Conservation (phyloP, 176 grass and related monocot genomes). For the Triticum monococcum region DNA sequence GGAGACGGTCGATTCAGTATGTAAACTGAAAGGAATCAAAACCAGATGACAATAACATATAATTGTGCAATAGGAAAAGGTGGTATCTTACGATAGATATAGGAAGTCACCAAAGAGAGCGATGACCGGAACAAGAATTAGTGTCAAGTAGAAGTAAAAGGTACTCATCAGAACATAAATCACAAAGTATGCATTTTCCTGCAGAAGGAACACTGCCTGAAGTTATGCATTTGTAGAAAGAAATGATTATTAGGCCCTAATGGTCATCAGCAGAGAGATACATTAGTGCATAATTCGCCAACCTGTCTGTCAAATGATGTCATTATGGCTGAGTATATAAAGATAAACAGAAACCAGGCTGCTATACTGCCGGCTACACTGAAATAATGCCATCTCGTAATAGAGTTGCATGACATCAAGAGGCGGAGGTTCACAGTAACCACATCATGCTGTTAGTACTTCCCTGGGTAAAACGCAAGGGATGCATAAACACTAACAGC, state of each 20-base stretch:
- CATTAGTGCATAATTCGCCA: slow-evolving; percentile 15
- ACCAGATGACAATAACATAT: background rate
- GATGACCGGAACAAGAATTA: slow-evolving; percentile 83
- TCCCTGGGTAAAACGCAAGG: slow-evolving; percentile 6
- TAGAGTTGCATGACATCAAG: slow-evolving; percentile 88
- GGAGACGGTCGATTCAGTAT: background rate
- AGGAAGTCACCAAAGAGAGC: slow-evolving; percentile 94
- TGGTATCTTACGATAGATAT: slow-evolving; percentile 76
- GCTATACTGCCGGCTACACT: slow-evolving; percentile 86
- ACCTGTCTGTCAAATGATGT: slow-evolving; percentile 96
- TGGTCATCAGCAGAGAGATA: background rate
- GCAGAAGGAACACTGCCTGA: slow-evolving; percentile 37
- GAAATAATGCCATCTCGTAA: slow-evolving; percentile 92
- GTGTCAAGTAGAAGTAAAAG: slow-evolving; percentile 89
- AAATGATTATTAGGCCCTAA: background rate
- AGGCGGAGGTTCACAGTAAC: slow-evolving; percentile 98
- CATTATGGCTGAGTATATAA: slow-evolving; percentile 94
- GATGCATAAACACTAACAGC: slow-evolving; percentile 1
- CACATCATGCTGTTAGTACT: slow-evolving; percentile 32
- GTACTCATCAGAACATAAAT: slow-evolving; percentile 99
- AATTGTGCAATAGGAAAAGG: background rate
- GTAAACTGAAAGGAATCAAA: slow-evolving; percentile 2
- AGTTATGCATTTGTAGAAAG: slow-evolving; percentile 8
- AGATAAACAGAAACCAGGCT: slow-evolving; percentile 95
- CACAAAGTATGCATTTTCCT: slow-evolving; percentile 98